Evolutionary conservation across 148 eudicot genomes (phyloP), one percentile per base, ranked within the genome.

Genomic region (Cornus kousa): DNA sequence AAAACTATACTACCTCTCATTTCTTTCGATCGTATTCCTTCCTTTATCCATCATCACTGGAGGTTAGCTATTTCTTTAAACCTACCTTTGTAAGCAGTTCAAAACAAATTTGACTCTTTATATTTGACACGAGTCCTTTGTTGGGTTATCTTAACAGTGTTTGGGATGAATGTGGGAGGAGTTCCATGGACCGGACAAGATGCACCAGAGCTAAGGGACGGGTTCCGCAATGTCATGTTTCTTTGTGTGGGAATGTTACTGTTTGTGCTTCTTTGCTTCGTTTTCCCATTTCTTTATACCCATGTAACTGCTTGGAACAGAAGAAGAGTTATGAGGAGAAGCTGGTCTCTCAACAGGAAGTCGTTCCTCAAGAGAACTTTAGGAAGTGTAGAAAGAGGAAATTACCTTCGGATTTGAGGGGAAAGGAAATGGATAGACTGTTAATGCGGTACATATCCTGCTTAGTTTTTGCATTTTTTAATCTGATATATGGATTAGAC

Each of bases 131-230:
- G 7, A 33, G 17, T 31, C 33, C 17, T 33, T 59, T 80, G 23
- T 81, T 79, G 73, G 19, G 7, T 22, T 75, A 19, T 71, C 1
- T 72, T n/a, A 24, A 80, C 87, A 96, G 99, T 96, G 76, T 96
- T 96, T 82, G 99, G 99, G 73, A 96, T 96, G 99, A 96, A 96
- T 57, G 98, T 94, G 74, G 98, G 99, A 79, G 99, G 99, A 72
- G 97, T 96, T 73, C 99, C 99, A 62, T 96, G 99, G 99, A 92
- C 99, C 1, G 79, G 40, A 8, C 99, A 96, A 80, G 82, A 77
- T 43, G 85, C 80, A 32, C 98, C 98, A 3, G 87, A 75, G 64
- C 70, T 93, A 71, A 84, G 72, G 79, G 84, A 96, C 73, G 99
- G 99, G 22, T 96, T 96, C 76, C 83, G 83, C 60, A 92, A 96